Evolutionary conservation across 208 protist genomes (phyloP).

Genomic region (Trypanosoma lewisi): DNA sequence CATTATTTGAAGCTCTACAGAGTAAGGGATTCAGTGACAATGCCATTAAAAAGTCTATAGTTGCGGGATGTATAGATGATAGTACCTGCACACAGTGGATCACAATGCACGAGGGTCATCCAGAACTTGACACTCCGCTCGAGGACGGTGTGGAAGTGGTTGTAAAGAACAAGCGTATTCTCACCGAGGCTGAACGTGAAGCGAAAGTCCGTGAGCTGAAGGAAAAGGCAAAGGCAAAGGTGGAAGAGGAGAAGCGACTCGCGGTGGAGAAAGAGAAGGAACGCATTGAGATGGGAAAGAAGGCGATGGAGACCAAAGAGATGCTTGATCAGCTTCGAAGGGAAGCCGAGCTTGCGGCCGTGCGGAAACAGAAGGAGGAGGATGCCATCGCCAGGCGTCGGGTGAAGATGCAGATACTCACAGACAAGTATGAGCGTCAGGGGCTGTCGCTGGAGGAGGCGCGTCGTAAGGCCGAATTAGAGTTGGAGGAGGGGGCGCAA

Average conservation of each 20-base stretch:
- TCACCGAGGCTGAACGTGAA: slow-evolving; percentile 72
- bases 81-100: slow-evolving; percentile 81
- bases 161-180: slow-evolving; percentile 54
- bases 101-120: slow-evolving; percentile 78
- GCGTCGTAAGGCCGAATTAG: slow-evolving; percentile 30
- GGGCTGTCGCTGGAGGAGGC: slow-evolving; percentile 60
- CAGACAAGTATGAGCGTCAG: slow-evolving; percentile 64
- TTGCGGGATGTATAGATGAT: slow-evolving; percentile 77
- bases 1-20: slow-evolving; percentile 50
- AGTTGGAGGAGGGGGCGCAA: slow-evolving; percentile 41
- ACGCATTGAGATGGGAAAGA: slow-evolving; percentile 58
- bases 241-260: slow-evolving; percentile 47
- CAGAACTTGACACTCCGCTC: slow-evolving; percentile 80
- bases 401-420: slow-evolving; percentile 64
- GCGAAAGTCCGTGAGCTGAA: slow-evolving; percentile 71
- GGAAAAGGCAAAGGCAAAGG: slow-evolving; percentile 48
- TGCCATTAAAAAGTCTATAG: slow-evolving; percentile 88
- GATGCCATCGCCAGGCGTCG: slow-evolving; percentile 50
- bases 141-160: slow-evolving; percentile 63
- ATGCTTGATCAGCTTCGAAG: slow-evolving; percentile 50
- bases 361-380: slow-evolving; percentile 47
- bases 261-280: slow-evolving; percentile 53
- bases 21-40: slow-evolving; percentile 77
- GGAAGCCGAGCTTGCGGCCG: slow-evolving; percentile 47
- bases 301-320: slow-evolving; percentile 49